Conservation (phyloP, 2,329 filamentous ascomycete species). For the Aaosphaeria arxii region DNA sequence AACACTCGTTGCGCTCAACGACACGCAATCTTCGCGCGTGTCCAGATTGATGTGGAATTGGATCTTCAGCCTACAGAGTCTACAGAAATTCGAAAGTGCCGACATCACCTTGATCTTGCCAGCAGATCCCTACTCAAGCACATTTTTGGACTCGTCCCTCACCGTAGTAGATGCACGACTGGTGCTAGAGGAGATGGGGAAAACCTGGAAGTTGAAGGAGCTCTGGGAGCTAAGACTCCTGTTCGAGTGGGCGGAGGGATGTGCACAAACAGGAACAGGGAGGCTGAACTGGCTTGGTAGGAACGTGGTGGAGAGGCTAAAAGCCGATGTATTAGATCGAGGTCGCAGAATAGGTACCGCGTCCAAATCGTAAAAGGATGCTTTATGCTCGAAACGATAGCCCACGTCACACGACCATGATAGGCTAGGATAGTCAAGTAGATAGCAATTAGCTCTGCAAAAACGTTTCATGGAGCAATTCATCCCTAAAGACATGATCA, state of each 20-base stretch:
- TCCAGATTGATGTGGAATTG: conserved; percentile 61
- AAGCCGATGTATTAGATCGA: conserved; percentile 47
- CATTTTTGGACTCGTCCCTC: conserved; percentile 51
- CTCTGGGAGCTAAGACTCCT: conserved; percentile 62
- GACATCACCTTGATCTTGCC: conserved; percentile 54
- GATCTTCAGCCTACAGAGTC: conserved; percentile 63
- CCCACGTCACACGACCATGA: too few relatives aligned
- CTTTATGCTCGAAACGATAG: too few relatives aligned
- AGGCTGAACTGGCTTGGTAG: conserved; percentile 53
- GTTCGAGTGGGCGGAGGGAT: conserved; percentile 63
- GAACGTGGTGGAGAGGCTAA: conserved; percentile 55
- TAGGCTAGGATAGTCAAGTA: too few relatives aligned
- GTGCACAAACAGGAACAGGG: conserved; percentile 28
- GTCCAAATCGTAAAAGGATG: too few relatives aligned
- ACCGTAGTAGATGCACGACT: conserved; percentile 71
- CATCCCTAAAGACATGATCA: background rate
- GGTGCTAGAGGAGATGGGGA: conserved; percentile 50
- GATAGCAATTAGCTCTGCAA: too few relatives aligned
- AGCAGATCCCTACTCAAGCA: conserved; percentile 41
- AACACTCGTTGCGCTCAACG: conserved; percentile 71
- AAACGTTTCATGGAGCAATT: too few relatives aligned
- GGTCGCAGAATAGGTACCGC: conserved; percentile 16
- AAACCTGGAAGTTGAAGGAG: conserved; percentile 44
- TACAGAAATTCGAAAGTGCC: conserved; percentile 51
- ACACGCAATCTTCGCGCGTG: conserved; percentile 43